phyloP scores from a whole-genome alignment of 1,139 yeast genomes.

The Debaryomycetaceae sp. region DNA sequence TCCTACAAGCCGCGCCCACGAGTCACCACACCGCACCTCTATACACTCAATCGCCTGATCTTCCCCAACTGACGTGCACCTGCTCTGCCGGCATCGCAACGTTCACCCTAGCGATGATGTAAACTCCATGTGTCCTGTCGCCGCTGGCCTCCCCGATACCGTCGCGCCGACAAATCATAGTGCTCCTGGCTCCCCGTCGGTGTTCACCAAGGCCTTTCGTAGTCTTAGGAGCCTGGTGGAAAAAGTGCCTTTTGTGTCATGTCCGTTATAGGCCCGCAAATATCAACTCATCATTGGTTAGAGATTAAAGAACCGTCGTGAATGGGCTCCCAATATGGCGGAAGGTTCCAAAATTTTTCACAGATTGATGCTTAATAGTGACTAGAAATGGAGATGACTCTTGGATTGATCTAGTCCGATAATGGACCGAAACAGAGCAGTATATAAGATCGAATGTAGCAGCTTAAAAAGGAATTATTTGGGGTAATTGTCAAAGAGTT shows the following conservation, averaged over 20 bases:
- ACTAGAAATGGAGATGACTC: not conserved
- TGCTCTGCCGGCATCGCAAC: too few relatives aligned
- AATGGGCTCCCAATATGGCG: not conserved
- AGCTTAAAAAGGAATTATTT: not conserved
- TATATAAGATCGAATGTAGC: not conserved
- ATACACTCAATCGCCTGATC: too few relatives aligned
- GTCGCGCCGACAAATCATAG: not conserved
- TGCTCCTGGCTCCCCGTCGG: not conserved
- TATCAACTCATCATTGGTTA: conserved; percentile 5
- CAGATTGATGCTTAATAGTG: not conserved
- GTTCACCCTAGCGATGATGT: not conserved
- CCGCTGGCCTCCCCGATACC: not conserved
- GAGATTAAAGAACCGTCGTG: conserved; percentile 5
- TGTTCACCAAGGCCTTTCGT: too few relatives aligned
- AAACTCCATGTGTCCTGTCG: not conserved
- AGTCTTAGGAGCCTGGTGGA: too few relatives aligned
- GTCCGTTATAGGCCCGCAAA: conserved; percentile 6
- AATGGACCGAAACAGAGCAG: not conserved
- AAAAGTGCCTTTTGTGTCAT: not conserved
- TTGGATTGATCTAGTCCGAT: not conserved
- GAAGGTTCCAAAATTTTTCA: not conserved
- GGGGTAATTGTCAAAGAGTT: not conserved
- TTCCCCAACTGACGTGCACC: too few relatives aligned
- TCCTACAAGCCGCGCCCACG: too few relatives aligned
- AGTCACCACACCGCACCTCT: too few relatives aligned